phyloP scores from a whole-genome alignment of 2,329 filamentous ascomycete genomes.

The Claviceps africana region DNA sequence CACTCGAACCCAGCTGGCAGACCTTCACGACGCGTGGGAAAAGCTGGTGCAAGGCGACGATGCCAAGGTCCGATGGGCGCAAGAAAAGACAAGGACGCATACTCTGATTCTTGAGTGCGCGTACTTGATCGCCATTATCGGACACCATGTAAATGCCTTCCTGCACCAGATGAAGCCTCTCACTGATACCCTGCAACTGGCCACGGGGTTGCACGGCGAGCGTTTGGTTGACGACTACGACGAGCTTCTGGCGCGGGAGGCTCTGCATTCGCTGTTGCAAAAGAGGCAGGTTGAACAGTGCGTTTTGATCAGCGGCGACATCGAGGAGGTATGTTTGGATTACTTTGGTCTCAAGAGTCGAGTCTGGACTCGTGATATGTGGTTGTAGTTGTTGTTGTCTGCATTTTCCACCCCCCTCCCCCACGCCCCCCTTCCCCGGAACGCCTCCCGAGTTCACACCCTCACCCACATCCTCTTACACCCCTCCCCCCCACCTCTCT shows the following conservation, averaged over 20 bases:
- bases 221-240: neutral
- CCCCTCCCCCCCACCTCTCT: too few species aligned
- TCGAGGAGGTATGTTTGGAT: conserved; percentile 5
- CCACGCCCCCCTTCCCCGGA: too few species aligned
- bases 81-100: neutral
- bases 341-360: too few species aligned
- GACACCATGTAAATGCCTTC: neutral
- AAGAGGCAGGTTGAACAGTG: conserved; percentile 1
- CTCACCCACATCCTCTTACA: too few species aligned
- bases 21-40: neutral
- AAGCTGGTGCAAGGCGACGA: neutral
- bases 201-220: neutral
- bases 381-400: too few species aligned
- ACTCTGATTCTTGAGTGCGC: conserved; percentile 7
- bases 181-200: conserved; percentile 1
- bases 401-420: too few species aligned
- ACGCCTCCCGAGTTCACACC: too few species aligned
- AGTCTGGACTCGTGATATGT: too few species aligned
- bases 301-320: conserved; percentile 7
- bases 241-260: neutral
- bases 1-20: neutral
- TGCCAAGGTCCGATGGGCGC: neutral
- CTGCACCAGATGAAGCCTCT: neutral
- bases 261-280: conserved; percentile 2
- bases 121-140: neutral